Evolutionary conservation across 2,329 filamentous ascomycete species (phyloP), one percentile per base, ranked within the genome.

Genomic region (Fusarium xylarioides): DNA sequence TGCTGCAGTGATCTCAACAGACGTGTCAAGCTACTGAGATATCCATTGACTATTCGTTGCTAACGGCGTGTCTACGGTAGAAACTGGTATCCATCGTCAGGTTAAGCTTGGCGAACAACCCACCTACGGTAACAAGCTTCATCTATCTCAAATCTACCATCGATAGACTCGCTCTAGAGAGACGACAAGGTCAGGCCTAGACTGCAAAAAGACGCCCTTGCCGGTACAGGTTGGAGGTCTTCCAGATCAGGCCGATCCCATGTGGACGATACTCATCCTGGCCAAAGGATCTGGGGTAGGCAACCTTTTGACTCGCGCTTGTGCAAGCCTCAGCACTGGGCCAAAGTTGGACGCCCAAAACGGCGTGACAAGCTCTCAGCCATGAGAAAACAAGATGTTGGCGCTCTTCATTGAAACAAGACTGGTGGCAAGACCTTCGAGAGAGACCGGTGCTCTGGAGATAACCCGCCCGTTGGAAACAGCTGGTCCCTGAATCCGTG

Each of bases 1-100:
- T 59, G 67, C 73, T 77, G 73, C 73, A 71, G 71, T 74, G 66
- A 73, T 66, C 16, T 59, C 37, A 50, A 30, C 43, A 65, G 37
- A 59, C 62, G 61, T 61, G 62, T 63, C 69, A 70, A 66, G 57
- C 63, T 60, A 62, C 63, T 46, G 60, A 53, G 30, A 55, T 62
- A 62, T 55, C 30, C 42, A 43, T 52, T 37, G 44, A 50, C 56
- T 64, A 74, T 74, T 75, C 66, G 73, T 57, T 70, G 23, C 58
- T 59, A 55, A 65, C 46, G 57, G 58, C 16, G 30, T 66, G 43
- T 66, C 56, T 71, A 57, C 49, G 44, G 60, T 35, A 68, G 50
- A 67, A 70, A 69, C 55, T 62, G 67, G 55, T 53, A 55, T 43
- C 49, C 63, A 72, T 68, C 69, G 63, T 64, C 47, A 53, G 49